A percentile compares a stretch with the other conserved stretches of the same genome.
phyloP scores from a whole-genome alignment of 2,329 filamentous ascomycete genomes.

The Paraconiothyrium brasiliense region DNA sequence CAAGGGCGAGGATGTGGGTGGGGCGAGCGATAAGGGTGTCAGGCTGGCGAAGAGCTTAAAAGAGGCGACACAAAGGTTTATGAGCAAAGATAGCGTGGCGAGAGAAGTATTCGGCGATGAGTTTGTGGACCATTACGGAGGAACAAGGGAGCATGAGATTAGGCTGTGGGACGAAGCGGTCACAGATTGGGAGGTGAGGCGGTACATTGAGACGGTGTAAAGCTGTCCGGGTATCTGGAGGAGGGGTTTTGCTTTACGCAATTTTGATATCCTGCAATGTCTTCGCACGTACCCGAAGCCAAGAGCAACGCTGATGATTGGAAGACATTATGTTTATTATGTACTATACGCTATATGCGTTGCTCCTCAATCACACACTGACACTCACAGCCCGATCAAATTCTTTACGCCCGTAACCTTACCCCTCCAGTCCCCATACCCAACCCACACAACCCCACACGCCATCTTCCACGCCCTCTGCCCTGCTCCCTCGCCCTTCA shows the following conservation, averaged over 20 bases:
- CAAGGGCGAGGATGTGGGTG: slow-evolving; percentile 83
- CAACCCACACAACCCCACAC: slow-evolving; percentile 58
- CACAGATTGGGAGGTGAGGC: slow-evolving; percentile 83
- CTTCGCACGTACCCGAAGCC: neutral
- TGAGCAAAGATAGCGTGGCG: slow-evolving; percentile 81
- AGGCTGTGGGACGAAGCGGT: slow-evolving; percentile 94
- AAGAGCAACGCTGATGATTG: neutral
- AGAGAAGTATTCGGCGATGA: slow-evolving; percentile 92
- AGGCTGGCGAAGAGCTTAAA: slow-evolving; percentile 84
- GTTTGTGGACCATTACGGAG: slow-evolving; percentile 95
- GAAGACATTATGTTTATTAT: slow-evolving; percentile 9
- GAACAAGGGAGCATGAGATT: slow-evolving; percentile 91
- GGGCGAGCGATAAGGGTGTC: slow-evolving; percentile 73
- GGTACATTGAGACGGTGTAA: slow-evolving; percentile 50
- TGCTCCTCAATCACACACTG: neutral
- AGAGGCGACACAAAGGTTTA: slow-evolving; percentile 84
- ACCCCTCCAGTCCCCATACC: slow-evolving; percentile 56
- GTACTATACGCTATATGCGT: slow-evolving; percentile 3
- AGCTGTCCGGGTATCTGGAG: neutral
- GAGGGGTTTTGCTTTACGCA: neutral
- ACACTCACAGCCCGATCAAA: slow-evolving; percentile 42
- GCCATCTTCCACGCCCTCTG: slow-evolving; percentile 54
- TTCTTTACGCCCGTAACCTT: slow-evolving; percentile 53
- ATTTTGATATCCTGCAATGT: slow-evolving; percentile 16
- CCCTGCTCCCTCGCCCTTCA: slow-evolving; percentile 56